These are phyloP conservation scores for Crepidotus variabilis DNA, from an alignment of 768 basidiomycete species.

Conservation along the genomic window DNA sequence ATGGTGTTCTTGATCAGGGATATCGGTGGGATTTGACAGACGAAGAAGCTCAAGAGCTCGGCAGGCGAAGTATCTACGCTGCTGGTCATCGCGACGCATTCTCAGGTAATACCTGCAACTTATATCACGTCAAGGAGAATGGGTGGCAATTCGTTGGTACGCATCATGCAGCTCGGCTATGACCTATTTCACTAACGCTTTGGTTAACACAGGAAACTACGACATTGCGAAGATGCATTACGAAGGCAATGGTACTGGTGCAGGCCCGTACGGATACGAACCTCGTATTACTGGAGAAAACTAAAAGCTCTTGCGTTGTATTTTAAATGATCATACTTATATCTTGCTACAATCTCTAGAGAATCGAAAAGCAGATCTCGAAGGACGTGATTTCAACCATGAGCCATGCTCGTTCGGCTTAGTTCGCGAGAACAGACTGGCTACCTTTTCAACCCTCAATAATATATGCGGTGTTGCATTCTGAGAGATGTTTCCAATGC, in stretches of 20 bases:
- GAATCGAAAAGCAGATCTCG: too few species aligned
- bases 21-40: constrained; percentile 91
- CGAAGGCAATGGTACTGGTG: constrained; percentile 61
- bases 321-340: background rate
- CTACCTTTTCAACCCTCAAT: too few species aligned
- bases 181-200: constrained; percentile 5
- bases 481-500: too few species aligned
- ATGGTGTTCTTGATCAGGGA: constrained; percentile 96
- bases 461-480: too few species aligned
- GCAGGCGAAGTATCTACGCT: constrained; percentile 90
- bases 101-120: constrained; percentile 93
- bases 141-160: constrained; percentile 96
- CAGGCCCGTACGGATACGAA: constrained; percentile 77
- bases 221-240: constrained; percentile 90
- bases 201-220: constrained; percentile 68
- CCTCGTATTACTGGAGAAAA: constrained; percentile 56
- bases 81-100: constrained; percentile 96
- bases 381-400: too few species aligned
- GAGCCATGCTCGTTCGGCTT: too few species aligned
- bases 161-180: constrained; percentile 19
- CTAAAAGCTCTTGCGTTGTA: background rate
- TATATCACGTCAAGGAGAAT: constrained; percentile 92
- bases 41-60: constrained; percentile 93
- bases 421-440: too few species aligned
- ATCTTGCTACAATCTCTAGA: background rate